Base-by-base conservation (phyloP, 1,284 basidiomycete genomes). In the Entoloma clypeatum region DNA sequence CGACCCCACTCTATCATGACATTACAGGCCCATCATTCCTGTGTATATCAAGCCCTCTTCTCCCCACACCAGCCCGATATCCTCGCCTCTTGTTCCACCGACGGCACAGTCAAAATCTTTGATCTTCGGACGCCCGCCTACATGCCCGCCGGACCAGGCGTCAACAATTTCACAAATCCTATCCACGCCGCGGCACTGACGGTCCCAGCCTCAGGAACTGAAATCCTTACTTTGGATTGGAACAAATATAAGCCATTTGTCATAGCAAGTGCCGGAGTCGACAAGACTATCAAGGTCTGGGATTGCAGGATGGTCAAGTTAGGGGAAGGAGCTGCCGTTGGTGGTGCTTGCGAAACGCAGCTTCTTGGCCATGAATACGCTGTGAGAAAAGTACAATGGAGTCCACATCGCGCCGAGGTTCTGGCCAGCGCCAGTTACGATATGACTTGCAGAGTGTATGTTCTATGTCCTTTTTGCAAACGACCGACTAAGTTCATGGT, bases 361-460 rank as follows among this genome's bases (percentile, higher is more conserved):
- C 60, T 90, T 6, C 62, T 73, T 4, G 86, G 87, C n/a, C 86
- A 90, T 52, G 86, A 89, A 62, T 89, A 87, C 55, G 86, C 87
- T 2, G 76, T 89, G 31, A 67, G 86, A 35, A 88, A 86, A 60
- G 72, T 90, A 4, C 84, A 89, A 51, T 90, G 86, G 86, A 81
- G 80, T 55, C 77, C 72, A 18, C 72, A 75, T 57, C 67, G 75
- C n/a, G 66, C 84, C 2, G 83, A 91, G 52, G 56, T 93, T 7
- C 65, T 98, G 17, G 87, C 89, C 0, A 87, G 79, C 38, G 88
- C 86, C 14, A 86, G 87, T 50, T 99, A 98, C 64, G 95, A 99
- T 61, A 99, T 98, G 95, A 92, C 91, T 2, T 92, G 88, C 60
- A 72, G 91, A 62, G 72, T 94, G 79, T 97, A 71, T 64, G 86